phyloP scores from a whole-genome alignment of 441 rosid species.

The Pelargonium fulgidum region DNA sequence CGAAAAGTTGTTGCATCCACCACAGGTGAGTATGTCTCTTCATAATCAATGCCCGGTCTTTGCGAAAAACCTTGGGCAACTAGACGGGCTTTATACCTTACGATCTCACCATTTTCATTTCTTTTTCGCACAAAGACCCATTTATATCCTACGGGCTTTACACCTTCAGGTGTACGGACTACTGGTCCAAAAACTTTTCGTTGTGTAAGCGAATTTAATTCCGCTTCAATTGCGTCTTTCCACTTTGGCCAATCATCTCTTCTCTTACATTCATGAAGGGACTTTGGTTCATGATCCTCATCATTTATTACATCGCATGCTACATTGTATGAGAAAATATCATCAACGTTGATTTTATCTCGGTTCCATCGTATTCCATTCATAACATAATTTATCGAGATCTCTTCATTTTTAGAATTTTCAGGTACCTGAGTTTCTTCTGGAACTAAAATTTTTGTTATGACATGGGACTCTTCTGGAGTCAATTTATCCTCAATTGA shows the following conservation, averaged over 20 bases:
- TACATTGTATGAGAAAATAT: neutral
- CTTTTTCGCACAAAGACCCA: conserved; percentile 4
- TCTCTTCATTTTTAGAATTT: neutral
- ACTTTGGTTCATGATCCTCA: neutral
- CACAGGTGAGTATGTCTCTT: conserved; percentile 17
- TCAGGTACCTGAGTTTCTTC: neutral
- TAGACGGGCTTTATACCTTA: conserved; percentile 13
- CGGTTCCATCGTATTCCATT: neutral
- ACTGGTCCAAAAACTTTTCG: conserved; percentile 4
- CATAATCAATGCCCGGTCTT: conserved; percentile 14
- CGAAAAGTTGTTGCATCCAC: conserved; percentile 11
- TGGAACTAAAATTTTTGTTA: neutral
- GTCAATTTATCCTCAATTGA: neutral
- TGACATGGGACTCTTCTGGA: neutral
- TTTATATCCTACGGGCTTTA: conserved; percentile 10
- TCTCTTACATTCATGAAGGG: neutral
- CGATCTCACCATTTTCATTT: conserved; percentile 15
- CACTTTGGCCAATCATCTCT: neutral
- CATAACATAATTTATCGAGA: neutral
- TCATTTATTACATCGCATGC: neutral
- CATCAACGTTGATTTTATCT: neutral
- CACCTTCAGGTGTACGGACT: conserved; percentile 12
- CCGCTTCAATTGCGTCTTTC: conserved; percentile 7
- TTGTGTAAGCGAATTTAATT: conserved; percentile 6
- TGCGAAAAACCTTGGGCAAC: conserved; percentile 14